Percentiles rank a stretch among this genome's conserved stretches.
phyloP scores from a whole-genome alignment of 306 rosid genomes.

The Ormosia emarginata region DNA sequence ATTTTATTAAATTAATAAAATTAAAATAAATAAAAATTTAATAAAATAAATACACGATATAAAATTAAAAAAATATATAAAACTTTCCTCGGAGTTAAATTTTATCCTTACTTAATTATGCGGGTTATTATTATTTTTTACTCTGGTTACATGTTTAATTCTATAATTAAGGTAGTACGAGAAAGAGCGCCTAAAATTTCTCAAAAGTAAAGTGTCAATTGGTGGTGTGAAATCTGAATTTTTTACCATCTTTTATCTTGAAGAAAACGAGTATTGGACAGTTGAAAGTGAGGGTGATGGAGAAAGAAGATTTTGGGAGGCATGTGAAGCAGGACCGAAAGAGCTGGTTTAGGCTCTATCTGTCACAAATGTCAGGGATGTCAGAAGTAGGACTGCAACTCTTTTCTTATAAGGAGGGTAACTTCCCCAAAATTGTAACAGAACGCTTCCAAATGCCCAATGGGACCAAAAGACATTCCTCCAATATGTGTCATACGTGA shows the following conservation, averaged over 20 bases:
- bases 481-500: background rate
- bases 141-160: too few species aligned
- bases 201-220: too few species aligned
- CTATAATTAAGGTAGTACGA: too few species aligned
- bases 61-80: too few species aligned
- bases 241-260: background rate
- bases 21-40: too few species aligned
- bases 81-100: too few species aligned
- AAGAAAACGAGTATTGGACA: conserved; percentile 2
- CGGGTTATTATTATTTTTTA: too few species aligned
- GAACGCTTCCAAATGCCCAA: background rate
- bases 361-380: background rate
- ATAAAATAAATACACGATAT: too few species aligned
- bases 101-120: too few species aligned
- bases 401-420: background rate
- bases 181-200: too few species aligned
- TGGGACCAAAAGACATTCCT: conserved; percentile 23
- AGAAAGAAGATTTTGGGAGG: background rate
- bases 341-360: conserved; percentile 15
- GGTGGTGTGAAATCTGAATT: background rate
- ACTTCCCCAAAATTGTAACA: background rate
- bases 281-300: background rate
- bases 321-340: conserved; percentile 6
- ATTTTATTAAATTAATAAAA: too few species aligned
- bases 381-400: background rate